phyloP scores from a whole-genome alignment of 1,284 basidiomycete species.

The Ganoderma multipileum region DNA sequence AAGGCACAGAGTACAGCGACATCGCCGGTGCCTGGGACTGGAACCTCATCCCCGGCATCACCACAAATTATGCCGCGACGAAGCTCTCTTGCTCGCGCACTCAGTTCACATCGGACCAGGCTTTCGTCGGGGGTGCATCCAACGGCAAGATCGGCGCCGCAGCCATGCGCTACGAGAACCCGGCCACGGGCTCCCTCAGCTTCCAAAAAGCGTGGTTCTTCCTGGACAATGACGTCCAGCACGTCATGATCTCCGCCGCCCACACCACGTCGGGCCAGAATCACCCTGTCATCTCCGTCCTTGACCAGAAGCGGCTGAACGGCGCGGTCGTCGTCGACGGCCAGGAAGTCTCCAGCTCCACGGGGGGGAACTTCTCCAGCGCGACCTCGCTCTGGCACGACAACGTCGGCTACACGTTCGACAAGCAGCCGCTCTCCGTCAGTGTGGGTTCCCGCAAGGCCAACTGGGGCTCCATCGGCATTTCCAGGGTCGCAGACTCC shows the following conservation, averaged over 20 bases:
- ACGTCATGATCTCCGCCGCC: constrained; percentile 64
- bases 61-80: constrained; percentile 63
- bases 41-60: constrained; percentile 73
- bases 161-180: constrained; percentile 70
- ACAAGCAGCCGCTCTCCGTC: constrained; percentile 50
- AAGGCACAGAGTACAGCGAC: constrained; percentile 73
- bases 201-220: constrained; percentile 81
- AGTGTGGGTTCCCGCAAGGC: constrained; percentile 57
- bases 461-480: constrained; percentile 71
- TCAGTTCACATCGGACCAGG: constrained; percentile 50
- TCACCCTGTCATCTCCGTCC: constrained; percentile 63
- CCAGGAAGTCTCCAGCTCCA: constrained; percentile 25
- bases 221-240: constrained; percentile 65
- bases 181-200: constrained; percentile 55
- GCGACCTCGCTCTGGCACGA: constrained; percentile 62
- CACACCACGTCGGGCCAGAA: constrained; percentile 45
- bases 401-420: constrained; percentile 60
- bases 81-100: constrained; percentile 53
- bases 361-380: constrained; percentile 41
- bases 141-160: constrained; percentile 59
- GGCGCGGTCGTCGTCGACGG: constrained; percentile 55
- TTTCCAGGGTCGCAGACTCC: constrained; percentile 55
- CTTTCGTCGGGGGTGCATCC: constrained; percentile 70
- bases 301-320: constrained; percentile 63
- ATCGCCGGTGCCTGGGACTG: constrained; percentile 76